phyloP scores from a whole-genome alignment of 176 grass and related monocot species.

The Zea luxurians region DNA sequence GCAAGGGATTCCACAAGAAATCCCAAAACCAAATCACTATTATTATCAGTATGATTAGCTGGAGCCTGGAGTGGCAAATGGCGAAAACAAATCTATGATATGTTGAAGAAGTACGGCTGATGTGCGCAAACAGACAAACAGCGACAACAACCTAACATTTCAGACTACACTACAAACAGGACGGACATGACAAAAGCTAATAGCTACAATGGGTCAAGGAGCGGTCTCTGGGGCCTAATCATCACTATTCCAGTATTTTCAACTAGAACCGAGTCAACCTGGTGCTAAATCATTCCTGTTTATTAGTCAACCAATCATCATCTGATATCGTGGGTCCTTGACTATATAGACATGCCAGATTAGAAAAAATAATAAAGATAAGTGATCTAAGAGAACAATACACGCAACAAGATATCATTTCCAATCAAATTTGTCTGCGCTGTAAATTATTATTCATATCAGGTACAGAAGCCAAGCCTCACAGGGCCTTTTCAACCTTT shows the following conservation, averaged over 20 bases:
- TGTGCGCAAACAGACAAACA: background rate
- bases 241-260: background rate
- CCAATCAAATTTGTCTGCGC: conserved; percentile 20
- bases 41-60: background rate
- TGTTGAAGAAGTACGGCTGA: background rate
- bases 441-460: conserved; percentile 12
- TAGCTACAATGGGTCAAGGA: background rate
- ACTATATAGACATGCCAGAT: conserved; percentile 7
- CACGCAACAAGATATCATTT: conserved; percentile 14
- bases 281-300: background rate
- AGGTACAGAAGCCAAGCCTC: conserved; percentile 16
- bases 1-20: background rate
- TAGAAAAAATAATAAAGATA: conserved; percentile 14
- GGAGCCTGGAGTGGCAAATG: background rate
- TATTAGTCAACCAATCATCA: conserved; percentile 14
- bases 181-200: background rate
- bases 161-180: background rate
- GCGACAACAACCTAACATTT: background rate
- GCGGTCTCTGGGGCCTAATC: background rate
- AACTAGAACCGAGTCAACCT: conserved; percentile 2
- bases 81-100: background rate
- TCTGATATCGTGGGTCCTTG: conserved; percentile 3
- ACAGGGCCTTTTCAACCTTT: background rate
- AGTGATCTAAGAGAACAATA: conserved; percentile 9
- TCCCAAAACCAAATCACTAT: background rate